phyloP scores from a whole-genome alignment of 2,329 filamentous ascomycete genomes.

The Venturia nashicola region DNA sequence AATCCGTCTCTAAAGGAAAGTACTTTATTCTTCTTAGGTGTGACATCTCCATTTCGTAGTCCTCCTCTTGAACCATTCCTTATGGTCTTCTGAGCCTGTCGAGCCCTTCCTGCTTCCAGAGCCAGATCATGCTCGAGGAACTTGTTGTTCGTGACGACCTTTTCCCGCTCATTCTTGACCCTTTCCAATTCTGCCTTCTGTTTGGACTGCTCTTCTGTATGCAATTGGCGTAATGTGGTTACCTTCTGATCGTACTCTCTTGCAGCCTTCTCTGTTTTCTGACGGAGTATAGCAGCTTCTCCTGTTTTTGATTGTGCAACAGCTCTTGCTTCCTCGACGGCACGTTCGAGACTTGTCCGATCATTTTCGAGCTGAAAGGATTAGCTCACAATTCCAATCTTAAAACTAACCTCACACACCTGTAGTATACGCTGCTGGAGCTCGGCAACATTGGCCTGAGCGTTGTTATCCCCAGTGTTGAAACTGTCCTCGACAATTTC shows the following conservation, averaged over 20 bases:
- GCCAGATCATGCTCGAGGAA: conserved; percentile 62
- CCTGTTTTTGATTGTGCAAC: conserved; percentile 53
- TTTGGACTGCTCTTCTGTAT: conserved; percentile 51
- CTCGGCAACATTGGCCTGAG: conserved; percentile 15
- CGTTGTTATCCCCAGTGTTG: conserved; percentile 15
- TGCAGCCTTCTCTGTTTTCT: conserved; percentile 50
- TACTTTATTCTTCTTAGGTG: conserved; percentile 50
- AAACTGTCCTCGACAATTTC: conserved; percentile 13
- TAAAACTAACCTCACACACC: conserved; percentile 14
- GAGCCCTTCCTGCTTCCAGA: conserved; percentile 36
- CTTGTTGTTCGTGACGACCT: conserved; percentile 54
- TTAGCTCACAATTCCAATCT: conserved; percentile 10
- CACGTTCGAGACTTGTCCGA: conserved; percentile 23
- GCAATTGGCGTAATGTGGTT: conserved; percentile 47
- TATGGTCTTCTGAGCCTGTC: conserved; percentile 25
- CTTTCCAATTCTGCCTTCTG: conserved; percentile 53
- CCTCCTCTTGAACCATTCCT: conserved; percentile 15
- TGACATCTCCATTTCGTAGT: conserved; percentile 30
- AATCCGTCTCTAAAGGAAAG: conserved; percentile 63
- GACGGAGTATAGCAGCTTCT: conserved; percentile 63
- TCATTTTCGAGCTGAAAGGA: conserved; percentile 29
- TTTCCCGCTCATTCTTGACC: conserved; percentile 52
- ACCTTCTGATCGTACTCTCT: conserved; percentile 53
- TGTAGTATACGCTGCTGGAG: conserved; percentile 31
- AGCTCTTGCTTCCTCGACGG: conserved; percentile 29